Conservation (phyloP, 768 basidiomycete genomes). For the Tephrocybe sp. region DNA sequence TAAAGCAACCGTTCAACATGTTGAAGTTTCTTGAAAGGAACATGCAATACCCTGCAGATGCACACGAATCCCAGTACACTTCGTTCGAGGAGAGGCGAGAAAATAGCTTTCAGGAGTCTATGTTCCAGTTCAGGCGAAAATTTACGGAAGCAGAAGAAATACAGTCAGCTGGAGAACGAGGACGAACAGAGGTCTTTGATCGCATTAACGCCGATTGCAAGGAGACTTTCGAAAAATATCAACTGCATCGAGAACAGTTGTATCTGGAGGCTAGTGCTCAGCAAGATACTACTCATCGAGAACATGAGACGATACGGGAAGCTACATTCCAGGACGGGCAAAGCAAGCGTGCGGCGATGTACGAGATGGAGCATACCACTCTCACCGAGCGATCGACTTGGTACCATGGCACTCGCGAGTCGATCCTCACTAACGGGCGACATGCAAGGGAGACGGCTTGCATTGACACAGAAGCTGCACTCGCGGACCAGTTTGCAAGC, state of each 20-base stretch:
- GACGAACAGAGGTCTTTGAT: conserved; percentile 3
- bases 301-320: neutral
- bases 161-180: conserved; percentile 4
- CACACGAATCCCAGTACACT: neutral
- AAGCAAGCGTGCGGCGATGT: neutral
- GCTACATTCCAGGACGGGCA: neutral
- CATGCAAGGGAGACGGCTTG: neutral
- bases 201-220: neutral
- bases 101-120: neutral
- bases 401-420: neutral
- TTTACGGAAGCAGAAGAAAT: conserved; percentile 2
- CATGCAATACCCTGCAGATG: neutral
- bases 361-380: neutral
- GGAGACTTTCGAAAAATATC: neutral
- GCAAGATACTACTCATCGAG: neutral
- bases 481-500: neutral
- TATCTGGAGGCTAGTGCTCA: neutral
- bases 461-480: neutral
- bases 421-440: neutral
- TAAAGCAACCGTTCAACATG: neutral
- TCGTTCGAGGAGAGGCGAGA: neutral
- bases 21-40: neutral
- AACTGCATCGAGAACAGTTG: neutral
- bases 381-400: neutral
- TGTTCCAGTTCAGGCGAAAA: neutral